A percentile compares a stretch with the other conserved stretches of the same genome.
Evolutionary conservation across 441 rosid species (phyloP).

Genomic region (Gossypium schwendimanii): DNA sequence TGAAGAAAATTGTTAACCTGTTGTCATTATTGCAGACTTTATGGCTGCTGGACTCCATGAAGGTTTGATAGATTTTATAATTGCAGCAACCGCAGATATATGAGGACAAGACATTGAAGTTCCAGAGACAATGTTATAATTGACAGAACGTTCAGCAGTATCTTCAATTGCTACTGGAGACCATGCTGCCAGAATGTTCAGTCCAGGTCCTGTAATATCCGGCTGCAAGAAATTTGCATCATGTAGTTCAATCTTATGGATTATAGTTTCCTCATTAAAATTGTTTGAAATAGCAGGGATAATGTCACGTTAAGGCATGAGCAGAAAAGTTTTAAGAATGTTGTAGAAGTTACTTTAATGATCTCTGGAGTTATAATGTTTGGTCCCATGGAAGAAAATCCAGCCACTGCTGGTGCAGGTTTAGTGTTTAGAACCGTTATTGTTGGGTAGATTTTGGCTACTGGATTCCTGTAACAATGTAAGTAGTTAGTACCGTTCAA

Average conservation of each 20-base stretch:
- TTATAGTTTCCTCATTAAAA: neutral
- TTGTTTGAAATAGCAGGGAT: neutral
- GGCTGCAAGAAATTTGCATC: constrained; percentile 32
- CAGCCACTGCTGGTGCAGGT: constrained; percentile 40
- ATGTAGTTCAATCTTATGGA: neutral
- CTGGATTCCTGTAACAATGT: constrained; percentile 24
- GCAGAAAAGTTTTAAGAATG: neutral
- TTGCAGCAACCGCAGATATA: constrained; percentile 36
- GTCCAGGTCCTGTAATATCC: constrained; percentile 44
- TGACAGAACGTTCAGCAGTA: constrained; percentile 21
- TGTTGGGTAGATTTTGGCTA: constrained; percentile 33
- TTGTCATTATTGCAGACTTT: constrained; percentile 52
- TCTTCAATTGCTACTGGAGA: constrained; percentile 31
- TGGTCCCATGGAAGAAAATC: constrained; percentile 45
- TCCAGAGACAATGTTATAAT: constrained; percentile 41
- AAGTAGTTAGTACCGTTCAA: neutral
- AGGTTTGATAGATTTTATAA: constrained; percentile 37
- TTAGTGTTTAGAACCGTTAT: constrained; percentile 27
- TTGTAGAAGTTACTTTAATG: constrained; percentile 27
- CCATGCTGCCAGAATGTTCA: constrained; percentile 48
- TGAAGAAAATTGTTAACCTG: constrained; percentile 27
- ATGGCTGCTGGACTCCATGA: constrained; percentile 51
- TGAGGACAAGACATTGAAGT: constrained; percentile 57
- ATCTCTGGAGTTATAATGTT: constrained; percentile 35
- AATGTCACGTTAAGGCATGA: neutral